Base-by-base conservation (phyloP, 192 early-diverging fungal species). In the Gonapodya sp. region DNA sequence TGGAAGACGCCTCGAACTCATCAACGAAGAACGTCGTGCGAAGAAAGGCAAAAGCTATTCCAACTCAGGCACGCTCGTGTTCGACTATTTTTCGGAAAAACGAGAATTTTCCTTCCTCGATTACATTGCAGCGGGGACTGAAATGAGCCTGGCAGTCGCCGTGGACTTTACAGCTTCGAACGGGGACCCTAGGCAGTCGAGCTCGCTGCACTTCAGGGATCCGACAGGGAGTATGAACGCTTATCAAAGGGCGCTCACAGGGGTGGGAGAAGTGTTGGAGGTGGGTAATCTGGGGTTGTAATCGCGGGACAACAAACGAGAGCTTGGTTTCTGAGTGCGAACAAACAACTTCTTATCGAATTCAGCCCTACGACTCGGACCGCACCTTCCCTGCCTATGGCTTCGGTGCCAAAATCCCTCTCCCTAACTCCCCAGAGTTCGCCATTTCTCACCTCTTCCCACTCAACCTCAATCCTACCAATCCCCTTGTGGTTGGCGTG, bases 101-200 rank as follows among this genome's bases (percentile, higher is more conserved):
- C 31, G 79, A 35, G 80, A 81, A 31, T 81, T 73, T 31, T 81
- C 80, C 18, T 91, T 91, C 72, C 64, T 90, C 78, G 89, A 90
- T 74, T 91, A 87, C 73, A 77, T 91, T 18, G 83, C 84, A 0
- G 87, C 87, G 1, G 89, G 89, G 2, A 87, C 85, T 0, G 81
- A 85, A 35, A 73, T 91, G 34, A 82, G 82, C 32, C 81, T 91
- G 1, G 80, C 82, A 1, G 85, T 89, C 0, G 89, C 89, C 2
- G 84, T 91, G 74, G 89, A 91, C 75, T 91, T 91, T 79, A 91
- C 89, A 0, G 83, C 78, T 35, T 87, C 86, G 30, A 91, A 91
- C 37, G 89, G 89, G 0, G 85, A 89, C 73, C 90, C 89, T 34
- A 79, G 81, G 24, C 36, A 83, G 33, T 86, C 87, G 0, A 82